These are phyloP conservation scores for Candida stauntonica DNA, from an alignment of 805 yeast genomes.

Conservation along the genomic window DNA sequence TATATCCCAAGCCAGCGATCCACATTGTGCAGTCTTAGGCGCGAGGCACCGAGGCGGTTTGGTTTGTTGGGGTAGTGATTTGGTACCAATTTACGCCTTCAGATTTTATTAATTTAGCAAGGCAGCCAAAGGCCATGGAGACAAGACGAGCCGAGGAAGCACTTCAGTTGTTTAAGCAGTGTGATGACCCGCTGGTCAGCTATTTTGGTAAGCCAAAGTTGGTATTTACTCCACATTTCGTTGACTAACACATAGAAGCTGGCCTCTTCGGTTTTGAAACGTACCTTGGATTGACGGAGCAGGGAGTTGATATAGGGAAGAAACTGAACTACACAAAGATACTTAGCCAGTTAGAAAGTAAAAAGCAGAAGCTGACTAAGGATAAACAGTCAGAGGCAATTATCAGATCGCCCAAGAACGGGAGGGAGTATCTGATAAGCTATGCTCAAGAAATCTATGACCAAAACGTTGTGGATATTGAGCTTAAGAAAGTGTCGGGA, in stretches of 20 bases:
- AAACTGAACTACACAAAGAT: background rate
- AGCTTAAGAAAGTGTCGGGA: conserved; percentile 2
- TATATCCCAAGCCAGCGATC: too few species aligned
- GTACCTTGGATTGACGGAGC: background rate
- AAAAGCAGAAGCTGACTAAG: background rate
- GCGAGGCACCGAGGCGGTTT: too few species aligned
- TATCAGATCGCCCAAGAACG: conserved; percentile 2
- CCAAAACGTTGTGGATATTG: background rate
- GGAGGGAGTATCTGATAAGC: conserved; percentile 14
- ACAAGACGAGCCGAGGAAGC: background rate
- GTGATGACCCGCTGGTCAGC: background rate
- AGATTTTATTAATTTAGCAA: too few species aligned
- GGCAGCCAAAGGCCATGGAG: too few species aligned
- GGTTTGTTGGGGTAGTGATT: too few species aligned
- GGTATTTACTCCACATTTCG: background rate
- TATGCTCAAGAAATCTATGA: conserved; percentile 5
- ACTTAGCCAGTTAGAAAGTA: conserved; percentile 1
- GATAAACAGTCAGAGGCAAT: conserved; percentile 1
- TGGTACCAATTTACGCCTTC: too few species aligned
- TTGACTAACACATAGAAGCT: background rate
- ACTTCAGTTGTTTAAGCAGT: background rate
- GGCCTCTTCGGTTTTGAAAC: background rate
- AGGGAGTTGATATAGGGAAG: background rate
- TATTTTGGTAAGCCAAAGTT: background rate
- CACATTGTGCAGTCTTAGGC: too few species aligned